phyloP scores from a whole-genome alignment of 495 filamentous ascomycete genomes.

The Saxophila tyrrhenica region DNA sequence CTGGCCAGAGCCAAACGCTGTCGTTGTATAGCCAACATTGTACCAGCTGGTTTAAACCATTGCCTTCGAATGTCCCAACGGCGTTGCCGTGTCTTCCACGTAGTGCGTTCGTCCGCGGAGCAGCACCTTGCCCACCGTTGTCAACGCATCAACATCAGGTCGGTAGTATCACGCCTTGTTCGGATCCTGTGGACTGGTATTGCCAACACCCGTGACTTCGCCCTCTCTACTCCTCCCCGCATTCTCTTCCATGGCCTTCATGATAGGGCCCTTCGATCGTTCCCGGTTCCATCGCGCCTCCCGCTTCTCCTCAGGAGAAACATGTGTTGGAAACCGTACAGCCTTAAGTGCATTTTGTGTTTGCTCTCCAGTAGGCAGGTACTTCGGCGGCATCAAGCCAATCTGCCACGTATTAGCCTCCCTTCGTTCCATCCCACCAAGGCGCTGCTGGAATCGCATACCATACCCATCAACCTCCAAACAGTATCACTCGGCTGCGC shows the following conservation, averaged over 20 bases:
- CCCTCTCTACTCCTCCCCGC: not conserved
- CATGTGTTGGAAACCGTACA: slow-evolving; percentile 16
- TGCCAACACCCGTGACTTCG: not conserved
- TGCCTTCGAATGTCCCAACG: too few species aligned
- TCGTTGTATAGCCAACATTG: too few species aligned
- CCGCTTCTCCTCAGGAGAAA: not conserved
- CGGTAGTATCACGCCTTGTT: slow-evolving; percentile 3
- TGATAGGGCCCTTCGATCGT: not conserved
- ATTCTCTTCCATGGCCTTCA: not conserved
- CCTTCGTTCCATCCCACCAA: not conserved
- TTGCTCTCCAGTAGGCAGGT: slow-evolving; percentile 44
- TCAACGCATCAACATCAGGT: too few species aligned
- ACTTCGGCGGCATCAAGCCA: slow-evolving; percentile 41
- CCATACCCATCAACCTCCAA: slow-evolving; percentile 79
- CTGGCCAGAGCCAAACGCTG: too few species aligned
- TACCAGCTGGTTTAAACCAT: too few species aligned
- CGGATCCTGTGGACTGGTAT: slow-evolving; percentile 3
- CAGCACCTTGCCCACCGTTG: too few species aligned
- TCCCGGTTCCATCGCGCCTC: not conserved
- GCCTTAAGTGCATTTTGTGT: slow-evolving; percentile 15
- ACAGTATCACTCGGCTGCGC: slow-evolving; percentile 84
- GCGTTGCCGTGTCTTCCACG: too few species aligned
- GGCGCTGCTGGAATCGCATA: slow-evolving; percentile 34
- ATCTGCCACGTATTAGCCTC: too few species aligned
- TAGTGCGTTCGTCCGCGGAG: too few species aligned